These are phyloP conservation scores for Fusarium equiseti DNA, from an alignment of 2,329 filamentous ascomycete species.

Conservation along the genomic window DNA sequence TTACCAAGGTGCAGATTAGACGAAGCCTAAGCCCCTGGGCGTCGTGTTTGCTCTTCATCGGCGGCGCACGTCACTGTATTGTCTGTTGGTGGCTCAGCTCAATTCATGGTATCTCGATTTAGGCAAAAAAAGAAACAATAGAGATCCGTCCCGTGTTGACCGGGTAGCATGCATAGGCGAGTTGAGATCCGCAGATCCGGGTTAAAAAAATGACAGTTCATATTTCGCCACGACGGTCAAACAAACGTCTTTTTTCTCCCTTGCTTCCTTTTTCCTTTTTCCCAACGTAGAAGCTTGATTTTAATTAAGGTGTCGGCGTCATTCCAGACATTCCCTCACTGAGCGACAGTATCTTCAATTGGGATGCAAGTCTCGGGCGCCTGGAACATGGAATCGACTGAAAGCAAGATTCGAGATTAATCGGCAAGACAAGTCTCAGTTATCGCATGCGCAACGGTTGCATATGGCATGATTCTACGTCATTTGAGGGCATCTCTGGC, in stretches of 20 bases:
- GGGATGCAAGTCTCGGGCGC: constrained; percentile 36
- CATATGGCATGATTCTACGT: constrained; percentile 4
- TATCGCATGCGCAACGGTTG: constrained; percentile 1
- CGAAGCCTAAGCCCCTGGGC: neutral
- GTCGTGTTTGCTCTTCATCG: neutral
- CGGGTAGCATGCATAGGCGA: constrained; percentile 2
- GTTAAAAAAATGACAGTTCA: constrained; percentile 12
- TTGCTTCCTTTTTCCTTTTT: neutral
- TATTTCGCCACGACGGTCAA: neutral
- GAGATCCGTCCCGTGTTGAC: neutral
- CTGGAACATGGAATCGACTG: constrained; percentile 15
- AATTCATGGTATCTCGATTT: neutral
- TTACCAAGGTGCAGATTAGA: neutral
- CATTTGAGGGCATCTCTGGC: neutral
- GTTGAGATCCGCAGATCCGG: constrained; percentile 6
- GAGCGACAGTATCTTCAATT: neutral
- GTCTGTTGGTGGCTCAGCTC: neutral
- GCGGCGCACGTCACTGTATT: neutral
- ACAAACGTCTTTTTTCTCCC: neutral
- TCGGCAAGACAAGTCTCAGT: constrained; percentile 7
- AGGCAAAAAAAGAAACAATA: neutral
- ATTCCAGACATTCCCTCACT: constrained; percentile 20
- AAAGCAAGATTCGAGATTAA: neutral
- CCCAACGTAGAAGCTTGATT: neutral
- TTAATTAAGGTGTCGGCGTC: neutral